Conservation (phyloP, 2,329 filamentous ascomycete genomes). For the Fusarium sp. region DNA sequence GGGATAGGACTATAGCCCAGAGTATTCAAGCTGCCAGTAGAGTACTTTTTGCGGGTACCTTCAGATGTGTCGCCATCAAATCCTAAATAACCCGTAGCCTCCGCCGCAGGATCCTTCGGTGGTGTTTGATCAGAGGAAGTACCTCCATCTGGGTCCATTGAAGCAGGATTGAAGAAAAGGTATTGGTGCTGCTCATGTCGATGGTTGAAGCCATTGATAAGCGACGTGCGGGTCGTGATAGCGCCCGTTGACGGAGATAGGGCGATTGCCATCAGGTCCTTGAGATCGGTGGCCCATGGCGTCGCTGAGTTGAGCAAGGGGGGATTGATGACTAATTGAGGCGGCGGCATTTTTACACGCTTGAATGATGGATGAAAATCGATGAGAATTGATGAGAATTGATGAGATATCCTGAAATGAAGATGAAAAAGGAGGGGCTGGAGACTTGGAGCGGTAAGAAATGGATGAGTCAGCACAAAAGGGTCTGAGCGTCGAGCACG, state of each 20-base stretch:
- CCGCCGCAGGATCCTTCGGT: conserved; percentile 39
- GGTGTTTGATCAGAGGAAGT: conserved; percentile 31
- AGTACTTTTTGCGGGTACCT: not conserved
- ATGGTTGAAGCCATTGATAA: conserved; percentile 73
- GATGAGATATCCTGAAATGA: not conserved
- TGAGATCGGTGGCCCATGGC: conserved; percentile 77
- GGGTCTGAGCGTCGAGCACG: too few relatives aligned
- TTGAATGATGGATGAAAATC: fast-evolving
- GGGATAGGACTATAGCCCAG: conserved; percentile 78
- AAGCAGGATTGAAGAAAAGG: conserved; percentile 68
- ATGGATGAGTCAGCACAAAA: conserved; percentile 18
- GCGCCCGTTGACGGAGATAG: conserved; percentile 73
- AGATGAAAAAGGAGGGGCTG: conserved; percentile 14
- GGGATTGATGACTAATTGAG: conserved; percentile 64
- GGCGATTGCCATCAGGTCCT: conserved; percentile 72
- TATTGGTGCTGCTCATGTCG: conserved; percentile 71
- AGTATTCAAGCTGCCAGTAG: conserved; percentile 71
- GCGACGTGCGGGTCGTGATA: conserved; percentile 78
- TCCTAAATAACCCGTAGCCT: not conserved
- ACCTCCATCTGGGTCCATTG: conserved; percentile 37
- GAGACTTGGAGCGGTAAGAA: conserved; percentile 11
- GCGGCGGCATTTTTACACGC: conserved; percentile 33
- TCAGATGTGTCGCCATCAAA: not conserved
- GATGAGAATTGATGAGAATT: not conserved
- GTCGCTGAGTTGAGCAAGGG: conserved; percentile 80